phyloP scores from a whole-genome alignment of 2,329 filamentous ascomycete genomes.

The Penicillium sp. region DNA sequence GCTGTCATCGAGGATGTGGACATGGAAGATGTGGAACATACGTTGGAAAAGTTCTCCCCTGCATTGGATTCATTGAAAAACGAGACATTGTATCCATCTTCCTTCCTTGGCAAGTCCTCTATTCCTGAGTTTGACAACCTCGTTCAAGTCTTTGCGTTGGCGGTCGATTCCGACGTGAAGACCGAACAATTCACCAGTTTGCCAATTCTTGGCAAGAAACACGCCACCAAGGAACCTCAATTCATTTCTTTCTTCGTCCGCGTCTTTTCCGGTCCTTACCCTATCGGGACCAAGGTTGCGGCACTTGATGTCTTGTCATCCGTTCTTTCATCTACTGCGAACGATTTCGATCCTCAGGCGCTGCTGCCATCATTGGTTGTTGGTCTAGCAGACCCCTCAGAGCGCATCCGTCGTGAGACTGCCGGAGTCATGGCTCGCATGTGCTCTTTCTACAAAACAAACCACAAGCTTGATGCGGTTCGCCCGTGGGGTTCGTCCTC shows the following conservation, averaged over 20 bases:
- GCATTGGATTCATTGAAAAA: constrained; percentile 30
- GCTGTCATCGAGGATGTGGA: constrained; percentile 46
- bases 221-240: constrained; percentile 55
- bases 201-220: constrained; percentile 30
- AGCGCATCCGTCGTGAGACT: constrained; percentile 69
- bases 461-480: constrained; percentile 36
- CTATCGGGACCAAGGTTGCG: constrained; percentile 60
- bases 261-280: constrained; percentile 67
- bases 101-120: constrained; percentile 32
- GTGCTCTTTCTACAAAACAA: constrained; percentile 45
- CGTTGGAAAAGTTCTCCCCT: constrained; percentile 27
- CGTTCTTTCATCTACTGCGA: constrained; percentile 46
- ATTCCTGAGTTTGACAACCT: constrained; percentile 36
- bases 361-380: constrained; percentile 75
- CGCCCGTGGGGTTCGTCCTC: constrained; percentile 55
- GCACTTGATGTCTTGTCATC: constrained; percentile 62
- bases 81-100: constrained; percentile 25
- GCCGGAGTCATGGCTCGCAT: constrained; percentile 60
- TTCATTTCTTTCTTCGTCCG: constrained; percentile 71
- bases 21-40: constrained; percentile 42
- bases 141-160: constrained; percentile 33
- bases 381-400: constrained; percentile 68
- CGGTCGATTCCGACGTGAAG: constrained; percentile 25
- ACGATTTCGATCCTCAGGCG: constrained; percentile 64
- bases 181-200: constrained; percentile 33